Evolutionary conservation across 2,329 filamentous ascomycete genomes (phyloP).

Genomic region (Lasiodiplodia theobromae): DNA sequence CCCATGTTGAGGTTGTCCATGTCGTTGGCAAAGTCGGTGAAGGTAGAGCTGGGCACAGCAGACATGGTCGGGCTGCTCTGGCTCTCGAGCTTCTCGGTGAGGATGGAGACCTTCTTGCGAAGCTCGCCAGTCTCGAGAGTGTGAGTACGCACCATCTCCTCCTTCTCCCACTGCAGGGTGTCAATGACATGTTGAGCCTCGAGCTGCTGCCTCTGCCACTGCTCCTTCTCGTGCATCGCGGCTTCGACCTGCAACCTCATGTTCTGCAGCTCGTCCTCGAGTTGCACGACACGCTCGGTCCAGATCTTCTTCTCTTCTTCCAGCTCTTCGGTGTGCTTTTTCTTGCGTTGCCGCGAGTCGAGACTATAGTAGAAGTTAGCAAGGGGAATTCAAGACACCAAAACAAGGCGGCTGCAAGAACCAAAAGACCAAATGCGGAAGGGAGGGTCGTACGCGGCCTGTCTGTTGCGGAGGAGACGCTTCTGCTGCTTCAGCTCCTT

Average conservation of each 20-base stretch:
- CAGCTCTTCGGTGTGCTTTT: slow-evolving; percentile 94
- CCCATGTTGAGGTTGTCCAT: slow-evolving; percentile 87
- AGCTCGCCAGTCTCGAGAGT: slow-evolving; percentile 90
- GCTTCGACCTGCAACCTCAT: slow-evolving; percentile 68
- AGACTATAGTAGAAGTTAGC: slow-evolving; percentile 66
- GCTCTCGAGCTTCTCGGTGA: slow-evolving; percentile 75
- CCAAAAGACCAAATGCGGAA: slow-evolving; percentile 47
- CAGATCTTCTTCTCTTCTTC: slow-evolving; percentile 97
- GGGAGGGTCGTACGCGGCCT: slow-evolving; percentile 78
- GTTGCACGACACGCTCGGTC: slow-evolving; percentile 74
- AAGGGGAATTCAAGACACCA: slow-evolving; percentile 39
- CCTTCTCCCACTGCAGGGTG: slow-evolving; percentile 81
- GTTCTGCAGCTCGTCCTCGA: slow-evolving; percentile 78
- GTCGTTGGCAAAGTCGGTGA: slow-evolving; percentile 75
- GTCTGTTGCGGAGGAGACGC: slow-evolving; percentile 89
- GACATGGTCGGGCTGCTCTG: slow-evolving; percentile 56
- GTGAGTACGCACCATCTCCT: slow-evolving; percentile 86
- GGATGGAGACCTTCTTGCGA: slow-evolving; percentile 87
- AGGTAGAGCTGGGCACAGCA: slow-evolving; percentile 65
- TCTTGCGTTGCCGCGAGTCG: slow-evolving; percentile 96
- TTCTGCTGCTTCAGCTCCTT: slow-evolving; percentile 99
- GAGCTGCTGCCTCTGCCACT: slow-evolving; percentile 76
- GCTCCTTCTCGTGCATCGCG: slow-evolving; percentile 63
- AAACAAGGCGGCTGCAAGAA: slow-evolving; percentile 45
- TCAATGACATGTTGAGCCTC: slow-evolving; percentile 78